Base-by-base conservation (phyloP, 2,329 filamentous ascomycete species). In the Truncatella angustata region DNA sequence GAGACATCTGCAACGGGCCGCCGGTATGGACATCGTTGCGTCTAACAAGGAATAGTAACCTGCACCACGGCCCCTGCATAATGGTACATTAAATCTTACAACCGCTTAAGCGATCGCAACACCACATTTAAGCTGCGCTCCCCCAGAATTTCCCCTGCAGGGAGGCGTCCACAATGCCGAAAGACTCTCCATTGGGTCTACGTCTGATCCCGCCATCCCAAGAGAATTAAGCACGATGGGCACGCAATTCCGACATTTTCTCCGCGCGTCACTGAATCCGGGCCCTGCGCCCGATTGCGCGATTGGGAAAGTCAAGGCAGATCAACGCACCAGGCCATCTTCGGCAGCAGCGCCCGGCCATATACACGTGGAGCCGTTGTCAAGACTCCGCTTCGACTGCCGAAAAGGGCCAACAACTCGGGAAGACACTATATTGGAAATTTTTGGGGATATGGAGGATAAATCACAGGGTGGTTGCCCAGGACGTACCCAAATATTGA, bases 241-340 rank as follows among this genome's bases (percentile, higher is more conserved):
- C 30, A 46, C 43, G 43, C 26, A 21, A 35, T 46, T 35, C 43
- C 43, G 43, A 46, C 12, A 20, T 32, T 46, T 46, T 46, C 43
- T 46, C 43, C 43, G 24, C 16, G 14, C 36, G 36, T n/a, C 16
- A 9, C 36, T 39, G n/a, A 9, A 39, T 46, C 23, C 16, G 43
- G 43, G 30, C n/a, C 43, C n/a, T 46, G 43, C n/a, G 24, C n/a
- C 43, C 43, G 43, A 46, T 46, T 20, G 43, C 43, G 43, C 43
- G 20, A 46, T 34, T 34, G 14, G 43, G 40, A 44, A 30, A 23
- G 40, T 44, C 24, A n/a, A n/a, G 28, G 28, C 28, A 32, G 7
- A 14, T 32, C 14, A 28, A 34, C 43, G 30, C n/a, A n/a, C 43
- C 43, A 46, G 43, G 34, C 43, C 30, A 11, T 35, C 26, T 46